Evolutionary conservation across 1,139 yeast genomes (phyloP).

Genomic region (Geotrichum cucujoidarum): DNA sequence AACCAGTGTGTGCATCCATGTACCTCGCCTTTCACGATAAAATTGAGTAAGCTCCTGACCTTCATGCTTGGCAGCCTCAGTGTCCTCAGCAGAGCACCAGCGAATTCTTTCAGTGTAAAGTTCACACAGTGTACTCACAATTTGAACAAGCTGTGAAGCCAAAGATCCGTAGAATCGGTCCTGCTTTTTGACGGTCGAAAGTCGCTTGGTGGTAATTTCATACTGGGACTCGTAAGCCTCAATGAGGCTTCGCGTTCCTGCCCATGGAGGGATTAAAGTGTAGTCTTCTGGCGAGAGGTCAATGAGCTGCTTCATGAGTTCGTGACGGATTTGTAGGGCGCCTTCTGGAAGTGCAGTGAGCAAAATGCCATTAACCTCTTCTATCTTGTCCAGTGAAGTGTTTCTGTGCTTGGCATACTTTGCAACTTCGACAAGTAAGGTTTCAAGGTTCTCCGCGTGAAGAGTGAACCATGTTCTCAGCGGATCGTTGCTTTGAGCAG

Average conservation of each 20-base stretch:
- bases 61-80: conserved; percentile 17
- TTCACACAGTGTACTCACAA: conserved; percentile 33
- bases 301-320: conserved; percentile 22
- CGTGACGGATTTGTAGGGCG: conserved; percentile 27
- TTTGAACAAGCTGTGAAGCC: conserved; percentile 27
- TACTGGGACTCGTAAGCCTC: conserved; percentile 28
- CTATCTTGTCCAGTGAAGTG: conserved; percentile 19
- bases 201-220: conserved; percentile 20
- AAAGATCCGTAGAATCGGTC: conserved; percentile 20
- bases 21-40: conserved; percentile 33
- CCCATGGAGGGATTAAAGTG: conserved; percentile 33
- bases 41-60: conserved; percentile 23
- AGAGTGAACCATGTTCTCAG: conserved; percentile 30
- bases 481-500: conserved; percentile 21
- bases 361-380: conserved; percentile 32
- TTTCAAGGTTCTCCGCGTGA: conserved; percentile 23
- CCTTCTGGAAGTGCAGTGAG: conserved; percentile 30
- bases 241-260: conserved; percentile 30
- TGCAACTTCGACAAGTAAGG: conserved; percentile 21
- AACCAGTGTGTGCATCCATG: conserved; percentile 56
- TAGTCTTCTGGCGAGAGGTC: conserved; percentile 23
- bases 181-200: conserved; percentile 19
- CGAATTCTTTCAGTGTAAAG: conserved; percentile 30
- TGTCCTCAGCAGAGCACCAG: conserved; percentile 23
- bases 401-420: conserved; percentile 16